Evolutionary conservation across 768 basidiomycete genomes (phyloP).

Genomic region (Leccinum disarticulatum): DNA sequence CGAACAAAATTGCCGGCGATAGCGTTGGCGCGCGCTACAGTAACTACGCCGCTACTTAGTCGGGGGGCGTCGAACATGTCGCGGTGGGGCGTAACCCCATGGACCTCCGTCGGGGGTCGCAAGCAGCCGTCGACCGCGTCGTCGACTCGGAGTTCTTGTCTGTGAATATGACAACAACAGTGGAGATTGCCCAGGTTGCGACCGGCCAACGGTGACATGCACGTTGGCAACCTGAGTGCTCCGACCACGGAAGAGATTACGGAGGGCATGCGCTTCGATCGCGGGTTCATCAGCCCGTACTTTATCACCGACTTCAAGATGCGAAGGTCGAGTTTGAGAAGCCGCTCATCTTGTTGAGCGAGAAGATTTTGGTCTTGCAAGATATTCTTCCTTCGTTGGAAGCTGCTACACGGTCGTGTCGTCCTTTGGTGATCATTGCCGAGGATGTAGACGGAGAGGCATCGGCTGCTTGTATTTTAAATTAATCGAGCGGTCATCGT

Average conservation of each 20-base stretch:
- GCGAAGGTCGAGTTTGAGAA: constrained; percentile 84
- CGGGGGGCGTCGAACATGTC: constrained; percentile 98
- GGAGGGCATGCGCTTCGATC: constrained; percentile 99
- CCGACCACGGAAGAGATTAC: constrained; percentile 99
- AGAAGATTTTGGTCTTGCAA: constrained; percentile 56
- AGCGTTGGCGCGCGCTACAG: constrained; percentile 70
- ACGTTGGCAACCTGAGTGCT: constrained; percentile 92
- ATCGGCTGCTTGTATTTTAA: constrained; percentile 95
- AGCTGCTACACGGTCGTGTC: constrained; percentile 73
- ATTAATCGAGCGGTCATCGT: constrained; percentile 93
- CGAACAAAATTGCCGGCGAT: constrained; percentile 97
- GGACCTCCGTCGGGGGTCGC: constrained; percentile 75
- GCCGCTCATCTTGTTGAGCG: constrained; percentile 86
- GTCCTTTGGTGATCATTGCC: constrained; percentile 94
- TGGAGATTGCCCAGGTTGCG: constrained; percentile 98
- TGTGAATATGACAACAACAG: constrained; percentile 91
- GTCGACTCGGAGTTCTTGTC: constrained; percentile 74
- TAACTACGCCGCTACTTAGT: constrained; percentile 70
- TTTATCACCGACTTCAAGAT: constrained; percentile 82
- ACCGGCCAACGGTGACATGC: constrained; percentile 82
- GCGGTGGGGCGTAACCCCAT: constrained; percentile 82
- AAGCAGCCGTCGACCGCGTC: constrained; percentile 73
- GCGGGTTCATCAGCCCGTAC: constrained; percentile 97
- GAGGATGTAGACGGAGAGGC: constrained; percentile 99
- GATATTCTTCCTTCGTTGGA: constrained; percentile 86